Conservation (phyloP, 768 basidiomycete genomes). For the Stropharia rugosoannulata region DNA sequence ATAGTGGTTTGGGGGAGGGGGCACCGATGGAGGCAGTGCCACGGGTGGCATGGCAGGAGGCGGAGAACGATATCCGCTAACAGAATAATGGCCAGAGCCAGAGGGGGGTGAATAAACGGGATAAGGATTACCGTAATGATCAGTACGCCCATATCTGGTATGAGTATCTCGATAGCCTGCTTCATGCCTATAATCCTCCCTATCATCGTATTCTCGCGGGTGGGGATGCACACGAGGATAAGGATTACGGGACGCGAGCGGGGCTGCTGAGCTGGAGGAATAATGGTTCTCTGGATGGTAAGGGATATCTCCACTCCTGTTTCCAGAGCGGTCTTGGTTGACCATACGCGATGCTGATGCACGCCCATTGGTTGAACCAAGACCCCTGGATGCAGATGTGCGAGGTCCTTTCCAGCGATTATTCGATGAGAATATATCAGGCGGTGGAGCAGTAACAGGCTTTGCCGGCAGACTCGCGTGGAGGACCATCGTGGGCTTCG, state of each 20-base stretch:
- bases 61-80: slow-evolving; percentile 8
- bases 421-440: slow-evolving; percentile 3
- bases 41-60: slow-evolving; percentile 9
- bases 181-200: slow-evolving; percentile 13
- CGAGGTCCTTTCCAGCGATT: slow-evolving; percentile 25
- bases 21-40: slow-evolving; percentile 2
- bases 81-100: slow-evolving; percentile 10
- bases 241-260: neutral
- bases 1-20: slow-evolving; percentile 4
- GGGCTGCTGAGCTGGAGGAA: slow-evolving; percentile 6
- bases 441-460: slow-evolving; percentile 2
- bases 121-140: slow-evolving; percentile 16
- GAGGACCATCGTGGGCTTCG: slow-evolving; percentile 7
- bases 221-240: slow-evolving; percentile 3
- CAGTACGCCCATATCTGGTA: slow-evolving; percentile 13
- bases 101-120: slow-evolving; percentile 16
- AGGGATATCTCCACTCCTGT: slow-evolving; percentile 25
- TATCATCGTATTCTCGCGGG: slow-evolving; percentile 14
- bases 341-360: slow-evolving; percentile 22
- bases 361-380: slow-evolving; percentile 24
- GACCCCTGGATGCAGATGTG: slow-evolving; percentile 27
- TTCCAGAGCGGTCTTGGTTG: slow-evolving; percentile 26
- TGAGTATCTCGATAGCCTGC: slow-evolving; percentile 11
- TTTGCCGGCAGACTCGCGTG: slow-evolving; percentile 8
- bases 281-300: slow-evolving; percentile 5